Evolutionary conservation across 2,329 filamentous ascomycete species (phyloP).

Genomic region (Metarhizium brunneum): DNA sequence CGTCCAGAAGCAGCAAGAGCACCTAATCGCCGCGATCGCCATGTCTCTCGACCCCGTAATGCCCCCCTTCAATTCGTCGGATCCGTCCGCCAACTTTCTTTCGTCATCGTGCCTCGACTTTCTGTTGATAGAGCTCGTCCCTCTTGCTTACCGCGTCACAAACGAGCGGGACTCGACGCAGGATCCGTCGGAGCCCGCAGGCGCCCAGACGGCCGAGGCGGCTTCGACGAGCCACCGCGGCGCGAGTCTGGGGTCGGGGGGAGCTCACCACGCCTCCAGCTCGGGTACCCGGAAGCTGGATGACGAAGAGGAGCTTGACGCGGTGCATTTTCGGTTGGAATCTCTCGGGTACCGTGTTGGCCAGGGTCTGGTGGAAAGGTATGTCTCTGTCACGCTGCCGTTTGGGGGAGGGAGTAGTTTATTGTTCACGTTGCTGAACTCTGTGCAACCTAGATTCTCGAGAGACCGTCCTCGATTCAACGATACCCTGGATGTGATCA

Average conservation of each 20-base stretch:
- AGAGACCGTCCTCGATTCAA: conserved; percentile 78
- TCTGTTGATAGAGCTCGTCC: conserved; percentile 91
- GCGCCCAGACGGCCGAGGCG: conserved; percentile 10
- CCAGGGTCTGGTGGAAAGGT: conserved; percentile 86
- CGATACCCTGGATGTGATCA: conserved; percentile 91
- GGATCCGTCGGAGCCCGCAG: conserved; percentile 11
- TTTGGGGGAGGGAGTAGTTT: too few species aligned
- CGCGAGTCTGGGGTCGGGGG: conserved; percentile 15
- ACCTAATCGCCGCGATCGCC: not conserved
- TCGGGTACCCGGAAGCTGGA: conserved; percentile 31
- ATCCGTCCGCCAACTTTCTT: conserved; percentile 68
- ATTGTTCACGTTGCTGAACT: not conserved
- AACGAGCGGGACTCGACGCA: conserved; percentile 53
- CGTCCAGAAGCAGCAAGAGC: not conserved
- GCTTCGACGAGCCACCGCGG: not conserved
- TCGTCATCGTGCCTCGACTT: conserved; percentile 85
- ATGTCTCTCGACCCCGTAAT: conserved; percentile 69
- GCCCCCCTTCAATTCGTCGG: conserved; percentile 60
- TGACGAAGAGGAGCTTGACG: conserved; percentile 76
- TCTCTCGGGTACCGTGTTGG: conserved; percentile 84
- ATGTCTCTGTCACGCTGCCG: conserved; percentile 17
- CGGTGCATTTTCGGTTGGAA: conserved; percentile 78
- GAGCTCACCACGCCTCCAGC: conserved; percentile 8
- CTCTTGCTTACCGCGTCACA: conserved; percentile 80
- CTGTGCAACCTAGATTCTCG: conserved; percentile 51